phyloP scores from a whole-genome alignment of 164 flowering plant genomes.

The Sextonia rubra region DNA sequence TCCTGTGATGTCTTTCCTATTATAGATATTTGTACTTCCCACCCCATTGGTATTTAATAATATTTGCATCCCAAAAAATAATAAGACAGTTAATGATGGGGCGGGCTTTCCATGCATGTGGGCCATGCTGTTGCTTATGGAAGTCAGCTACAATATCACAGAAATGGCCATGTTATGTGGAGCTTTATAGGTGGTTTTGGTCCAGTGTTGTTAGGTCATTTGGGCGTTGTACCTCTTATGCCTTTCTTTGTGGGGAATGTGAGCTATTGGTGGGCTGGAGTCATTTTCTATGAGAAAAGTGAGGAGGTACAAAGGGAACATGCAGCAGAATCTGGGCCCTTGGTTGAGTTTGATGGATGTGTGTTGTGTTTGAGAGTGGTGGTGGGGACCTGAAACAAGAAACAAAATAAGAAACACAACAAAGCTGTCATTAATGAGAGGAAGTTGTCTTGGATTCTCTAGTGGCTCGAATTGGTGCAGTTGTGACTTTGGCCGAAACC shows the following conservation, averaged over 20 bases:
- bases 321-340: background rate
- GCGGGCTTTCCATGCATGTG: background rate
- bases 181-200: too few relatives aligned
- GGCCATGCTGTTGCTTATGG: background rate
- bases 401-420: background rate
- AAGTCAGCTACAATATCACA: background rate
- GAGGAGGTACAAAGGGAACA: background rate
- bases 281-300: background rate
- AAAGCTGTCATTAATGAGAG: background rate
- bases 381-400: background rate
- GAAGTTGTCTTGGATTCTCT: background rate
- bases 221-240: background rate
- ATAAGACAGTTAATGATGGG: background rate
- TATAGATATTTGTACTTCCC: constrained; percentile 2
- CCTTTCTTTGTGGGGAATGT: background rate
- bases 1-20: background rate
- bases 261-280: background rate
- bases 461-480: background rate
- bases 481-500: background rate
- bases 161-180: background rate
- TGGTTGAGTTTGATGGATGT: background rate
- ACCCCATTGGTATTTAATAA: background rate
- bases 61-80: background rate
- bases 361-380: background rate
- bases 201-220: background rate